Conservation (phyloP, 73 alveolate species). For the Urostyla sp. region DNA sequence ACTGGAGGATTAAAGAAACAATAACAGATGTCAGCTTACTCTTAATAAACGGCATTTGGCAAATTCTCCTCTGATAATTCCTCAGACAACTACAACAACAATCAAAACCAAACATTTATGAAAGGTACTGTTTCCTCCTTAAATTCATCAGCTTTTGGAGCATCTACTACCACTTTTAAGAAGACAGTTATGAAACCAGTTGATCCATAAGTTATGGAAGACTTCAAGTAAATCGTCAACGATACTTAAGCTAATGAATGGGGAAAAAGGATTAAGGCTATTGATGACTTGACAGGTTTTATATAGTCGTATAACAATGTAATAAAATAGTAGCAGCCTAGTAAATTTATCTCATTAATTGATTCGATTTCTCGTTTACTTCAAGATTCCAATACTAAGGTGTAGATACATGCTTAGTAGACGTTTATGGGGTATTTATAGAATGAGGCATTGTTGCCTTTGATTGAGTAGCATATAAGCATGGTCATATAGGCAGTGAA, state of each 20-base stretch:
- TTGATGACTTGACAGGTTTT: slow-evolving; percentile 42
- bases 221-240: slow-evolving; percentile 4
- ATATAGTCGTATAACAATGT: slow-evolving; percentile 12
- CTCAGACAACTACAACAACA: slow-evolving; percentile 21
- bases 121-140: slow-evolving; percentile 14
- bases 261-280: slow-evolving; percentile 32
- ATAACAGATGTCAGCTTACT: neutral
- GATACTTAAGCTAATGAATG: slow-evolving; percentile 36
- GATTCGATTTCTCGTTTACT: slow-evolving; percentile 56
- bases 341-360: slow-evolving; percentile 46
- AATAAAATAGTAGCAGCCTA: slow-evolving; percentile 48
- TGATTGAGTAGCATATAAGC: slow-evolving; percentile 23
- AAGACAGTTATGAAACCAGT: slow-evolving; percentile 44
- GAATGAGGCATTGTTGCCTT: neutral
- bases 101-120: slow-evolving; percentile 27
- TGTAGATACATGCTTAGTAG: slow-evolving; percentile 39
- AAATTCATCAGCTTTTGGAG: slow-evolving; percentile 1
- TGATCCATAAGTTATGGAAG: slow-evolving; percentile 57
- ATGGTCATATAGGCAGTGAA: slow-evolving; percentile 40
- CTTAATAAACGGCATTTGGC: slow-evolving; percentile 28
- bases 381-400: slow-evolving; percentile 69
- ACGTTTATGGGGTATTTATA: slow-evolving; percentile 3
- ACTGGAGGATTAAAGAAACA: neutral
- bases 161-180: slow-evolving; percentile 38
- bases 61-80: slow-evolving; percentile 23